Conservation (phyloP, 2,329 filamentous ascomycete species). For the Diplodia sapinea region DNA sequence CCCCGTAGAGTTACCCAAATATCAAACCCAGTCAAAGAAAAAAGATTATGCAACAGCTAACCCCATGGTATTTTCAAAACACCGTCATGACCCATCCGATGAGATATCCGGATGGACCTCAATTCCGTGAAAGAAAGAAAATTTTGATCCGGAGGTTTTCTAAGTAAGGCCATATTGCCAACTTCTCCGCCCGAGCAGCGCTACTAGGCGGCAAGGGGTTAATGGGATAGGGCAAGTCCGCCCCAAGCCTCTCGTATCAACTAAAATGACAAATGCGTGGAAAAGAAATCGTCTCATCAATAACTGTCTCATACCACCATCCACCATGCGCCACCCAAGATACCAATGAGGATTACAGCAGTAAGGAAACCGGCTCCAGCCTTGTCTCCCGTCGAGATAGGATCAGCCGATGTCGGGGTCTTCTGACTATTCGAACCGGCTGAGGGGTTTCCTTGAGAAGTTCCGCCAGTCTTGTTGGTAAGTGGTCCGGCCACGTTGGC, state of each 20-base stretch:
- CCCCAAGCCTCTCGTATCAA: neutral
- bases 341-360: slow-evolving; percentile 59
- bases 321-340: slow-evolving; percentile 63
- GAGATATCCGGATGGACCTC: neutral
- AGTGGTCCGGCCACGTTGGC: slow-evolving; percentile 37
- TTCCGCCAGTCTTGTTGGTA: slow-evolving; percentile 59
- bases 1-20: neutral
- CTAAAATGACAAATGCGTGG: neutral
- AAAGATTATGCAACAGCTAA: neutral
- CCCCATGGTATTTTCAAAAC: slow-evolving; percentile 20
- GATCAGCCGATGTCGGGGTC: slow-evolving; percentile 40
- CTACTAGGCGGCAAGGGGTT: neutral
- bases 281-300: neutral
- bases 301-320: slow-evolving; percentile 51
- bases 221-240: neutral
- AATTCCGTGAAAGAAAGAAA: neutral
- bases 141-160: neutral
- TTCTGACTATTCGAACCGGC: slow-evolving; percentile 45
- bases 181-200: neutral
- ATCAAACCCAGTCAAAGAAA: neutral
- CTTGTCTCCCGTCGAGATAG: slow-evolving; percentile 65
- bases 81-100: slow-evolving; percentile 12
- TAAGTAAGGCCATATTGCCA: neutral
- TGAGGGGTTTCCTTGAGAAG: slow-evolving; percentile 54
- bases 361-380: slow-evolving; percentile 73